Conservation (phyloP, 2,329 filamentous ascomycete genomes). For the Sporothrix pallida region DNA sequence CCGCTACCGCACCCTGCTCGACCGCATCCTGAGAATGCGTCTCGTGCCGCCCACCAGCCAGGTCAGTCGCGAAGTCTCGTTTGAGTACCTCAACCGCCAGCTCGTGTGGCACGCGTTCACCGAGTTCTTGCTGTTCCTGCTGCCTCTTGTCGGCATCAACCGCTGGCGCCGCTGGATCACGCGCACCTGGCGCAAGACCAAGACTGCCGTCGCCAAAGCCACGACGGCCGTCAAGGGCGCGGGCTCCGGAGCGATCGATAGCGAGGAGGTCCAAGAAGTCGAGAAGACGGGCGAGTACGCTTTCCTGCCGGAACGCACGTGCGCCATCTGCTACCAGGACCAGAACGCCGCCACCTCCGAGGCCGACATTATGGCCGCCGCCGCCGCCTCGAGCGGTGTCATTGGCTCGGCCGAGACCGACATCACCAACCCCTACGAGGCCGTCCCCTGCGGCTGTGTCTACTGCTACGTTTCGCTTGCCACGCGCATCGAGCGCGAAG, state of each 20-base stretch:
- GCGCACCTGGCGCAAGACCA: conserved; percentile 82
- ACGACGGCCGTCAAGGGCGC: conserved; percentile 37
- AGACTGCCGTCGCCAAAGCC: conserved; percentile 62
- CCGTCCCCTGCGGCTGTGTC: conserved; percentile 84
- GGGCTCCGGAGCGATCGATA: conserved; percentile 4
- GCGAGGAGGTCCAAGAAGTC: conserved; percentile 45
- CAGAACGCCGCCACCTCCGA: conserved; percentile 80
- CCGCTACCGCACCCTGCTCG: conserved; percentile 86
- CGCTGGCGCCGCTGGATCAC: conserved; percentile 91
- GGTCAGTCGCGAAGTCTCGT: conserved; percentile 88
- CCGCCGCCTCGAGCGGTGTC: conserved; percentile 74
- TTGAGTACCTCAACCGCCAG: conserved; percentile 96
- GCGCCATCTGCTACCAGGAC: conserved; percentile 95
- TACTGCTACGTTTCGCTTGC: conserved; percentile 98
- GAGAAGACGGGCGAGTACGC: conserved; percentile 72
- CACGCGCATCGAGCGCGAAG: conserved; percentile 85
- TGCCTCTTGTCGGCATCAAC: conserved; percentile 95
- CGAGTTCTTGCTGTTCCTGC: conserved; percentile 87
- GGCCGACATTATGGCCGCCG: conserved; percentile 73
- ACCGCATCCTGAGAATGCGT: conserved; percentile 81
- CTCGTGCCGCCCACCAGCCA: conserved; percentile 84
- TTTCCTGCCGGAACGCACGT: conserved; percentile 91
- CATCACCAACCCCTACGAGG: conserved; percentile 94
- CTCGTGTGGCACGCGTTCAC: conserved; percentile 99
- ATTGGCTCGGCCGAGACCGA: conserved; percentile 89